Evolutionary conservation across 2,329 filamentous ascomycete genomes (phyloP), one percentile per base, ranked within the genome.

Genomic region (Colletotrichum falcatum): DNA sequence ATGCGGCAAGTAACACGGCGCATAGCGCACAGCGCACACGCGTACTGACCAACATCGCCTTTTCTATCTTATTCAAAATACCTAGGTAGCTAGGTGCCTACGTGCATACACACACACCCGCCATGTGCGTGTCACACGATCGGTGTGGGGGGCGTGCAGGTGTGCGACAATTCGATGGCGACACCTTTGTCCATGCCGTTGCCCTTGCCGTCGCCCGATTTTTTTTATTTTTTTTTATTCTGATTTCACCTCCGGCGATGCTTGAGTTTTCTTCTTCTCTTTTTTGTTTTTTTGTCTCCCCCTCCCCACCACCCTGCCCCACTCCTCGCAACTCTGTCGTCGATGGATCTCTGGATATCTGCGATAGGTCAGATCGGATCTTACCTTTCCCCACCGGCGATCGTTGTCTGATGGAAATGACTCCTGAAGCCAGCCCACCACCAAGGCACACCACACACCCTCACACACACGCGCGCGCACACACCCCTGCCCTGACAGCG

Each of bases 71-170:
- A n/a, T n/a, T n/a, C n/a, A n/a, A n/a, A n/a, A n/a, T n/a, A n/a
- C n/a, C 18, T 20, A 28, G 35, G 12, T 28, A 51, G 5, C 9
- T 30, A 12, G 28, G 4, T 33, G 4, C 30, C 12, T 51, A 20
- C 16, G 16, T 53, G 5, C 49, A 33, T 33, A n/a, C 49, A 53
- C 5, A 18, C 39, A 7, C 39, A 26, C 26, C 16, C 18, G 51
- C 30, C 51, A 54, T 54, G 30, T 54, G 48, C n/a, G 30, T 54
- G 51, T 54, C 28, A 54, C 51, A 54, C 18, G 51, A 54, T 54
- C 28, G 51, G 51, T 54, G 51, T 20, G 20, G 51, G 42, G 42
- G 42, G 42, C 18, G 20, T 8, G 42, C n/a, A 11, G 3, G 11
- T 8, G 51, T 53, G 51, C 7, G 23, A 16, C 42, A 11, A 11